A percentile compares a stretch with the other conserved stretches of the same genome.
phyloP scores from a whole-genome alignment of 2,329 filamentous ascomycete species.

The Ophiostoma tasmaniense region DNA sequence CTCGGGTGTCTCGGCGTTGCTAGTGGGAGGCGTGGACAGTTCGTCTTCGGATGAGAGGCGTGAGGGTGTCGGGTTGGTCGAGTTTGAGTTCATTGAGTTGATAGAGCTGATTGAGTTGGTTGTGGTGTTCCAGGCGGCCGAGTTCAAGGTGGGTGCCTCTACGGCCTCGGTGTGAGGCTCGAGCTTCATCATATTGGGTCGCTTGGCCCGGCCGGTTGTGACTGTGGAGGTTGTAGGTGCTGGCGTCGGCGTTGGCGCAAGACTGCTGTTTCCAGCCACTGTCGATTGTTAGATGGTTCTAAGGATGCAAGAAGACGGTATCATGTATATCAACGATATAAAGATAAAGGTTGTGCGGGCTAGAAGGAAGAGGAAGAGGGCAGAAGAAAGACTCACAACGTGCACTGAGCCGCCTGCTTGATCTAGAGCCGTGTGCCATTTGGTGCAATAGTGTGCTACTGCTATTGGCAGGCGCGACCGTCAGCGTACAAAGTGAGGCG shows the following conservation, averaged over 20 bases:
- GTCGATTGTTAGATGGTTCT: background rate
- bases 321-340: background rate
- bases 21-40: constrained; percentile 37
- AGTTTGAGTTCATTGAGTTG: constrained; percentile 24
- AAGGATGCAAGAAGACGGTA: too few relatives aligned
- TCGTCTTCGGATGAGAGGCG: constrained; percentile 31
- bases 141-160: constrained; percentile 26
- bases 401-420: constrained; percentile 10
- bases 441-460: background rate
- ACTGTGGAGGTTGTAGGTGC: constrained; percentile 5
- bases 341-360: background rate
- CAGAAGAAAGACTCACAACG: constrained; percentile 6
- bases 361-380: background rate
- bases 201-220: constrained; percentile 4
- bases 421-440: constrained; percentile 2
- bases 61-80: constrained; percentile 31
- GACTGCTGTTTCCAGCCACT: background rate
- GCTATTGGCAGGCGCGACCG: background rate
- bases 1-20: constrained; percentile 33
- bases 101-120: constrained; percentile 24
- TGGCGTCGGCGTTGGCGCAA: background rate
- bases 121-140: constrained; percentile 18
- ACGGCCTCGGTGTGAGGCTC: constrained; percentile 19
- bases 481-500: background rate
- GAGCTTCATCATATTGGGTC: background rate